Conservation (phyloP, 768 basidiomycete species). For the Calocybe cyanea region DNA sequence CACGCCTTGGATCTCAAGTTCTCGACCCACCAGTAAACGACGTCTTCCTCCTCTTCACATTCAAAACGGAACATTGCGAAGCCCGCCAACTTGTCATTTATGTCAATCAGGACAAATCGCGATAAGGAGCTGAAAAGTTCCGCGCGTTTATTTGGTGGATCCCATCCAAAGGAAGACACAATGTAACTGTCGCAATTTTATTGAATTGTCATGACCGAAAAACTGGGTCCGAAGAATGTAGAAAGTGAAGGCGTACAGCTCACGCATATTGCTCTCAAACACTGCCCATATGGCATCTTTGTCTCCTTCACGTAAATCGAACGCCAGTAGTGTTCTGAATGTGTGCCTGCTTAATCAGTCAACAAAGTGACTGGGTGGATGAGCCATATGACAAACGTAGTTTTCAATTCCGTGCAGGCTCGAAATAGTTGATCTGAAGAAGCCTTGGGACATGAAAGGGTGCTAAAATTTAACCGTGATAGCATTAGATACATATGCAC, state of each 20-base stretch:
- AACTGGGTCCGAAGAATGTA: background rate
- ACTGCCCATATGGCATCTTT: conserved; percentile 47
- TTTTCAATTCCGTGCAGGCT: conserved; percentile 2
- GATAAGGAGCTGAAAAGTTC: conserved; percentile 61
- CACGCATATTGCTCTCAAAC: conserved; percentile 57
- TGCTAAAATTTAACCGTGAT: too few relatives aligned
- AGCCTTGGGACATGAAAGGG: conserved; percentile 9
- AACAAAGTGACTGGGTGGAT: background rate
- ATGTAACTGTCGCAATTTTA: conserved; percentile 51
- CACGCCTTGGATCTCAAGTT: background rate
- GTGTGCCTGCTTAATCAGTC: conserved; percentile 10
- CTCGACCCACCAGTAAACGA: conserved; percentile 64
- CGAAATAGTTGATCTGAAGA: conserved; percentile 12
- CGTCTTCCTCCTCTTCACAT: conserved; percentile 50
- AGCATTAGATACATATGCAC: too few relatives aligned
- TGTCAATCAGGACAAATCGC: conserved; percentile 53
- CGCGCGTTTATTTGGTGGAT: conserved; percentile 46
- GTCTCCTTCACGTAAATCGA: conserved; percentile 31
- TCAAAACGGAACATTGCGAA: conserved; percentile 74
- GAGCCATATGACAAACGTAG: conserved; percentile 5
- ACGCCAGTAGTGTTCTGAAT: conserved; percentile 18
- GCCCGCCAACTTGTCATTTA: conserved; percentile 26
- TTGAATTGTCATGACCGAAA: too few relatives aligned
- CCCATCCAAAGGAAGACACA: conserved; percentile 63
- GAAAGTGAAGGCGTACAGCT: conserved; percentile 30